Conservation (phyloP, 768 basidiomycete genomes). For the Boletus patriciae region DNA sequence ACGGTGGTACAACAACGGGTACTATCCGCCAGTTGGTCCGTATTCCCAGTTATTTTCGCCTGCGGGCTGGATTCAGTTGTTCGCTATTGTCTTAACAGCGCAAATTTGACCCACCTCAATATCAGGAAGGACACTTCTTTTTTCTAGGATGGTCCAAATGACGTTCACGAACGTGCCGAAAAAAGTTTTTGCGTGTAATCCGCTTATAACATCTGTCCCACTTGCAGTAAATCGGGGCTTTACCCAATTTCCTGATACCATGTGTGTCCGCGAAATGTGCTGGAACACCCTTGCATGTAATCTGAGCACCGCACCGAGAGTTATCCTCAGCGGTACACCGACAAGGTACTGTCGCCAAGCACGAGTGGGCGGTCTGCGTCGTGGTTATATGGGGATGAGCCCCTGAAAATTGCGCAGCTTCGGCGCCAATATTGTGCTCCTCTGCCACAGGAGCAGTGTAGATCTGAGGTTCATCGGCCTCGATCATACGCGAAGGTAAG, state of each 20-base stretch:
- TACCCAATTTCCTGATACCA: not conserved
- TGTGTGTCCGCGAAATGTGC: not conserved
- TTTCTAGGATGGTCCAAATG: not conserved
- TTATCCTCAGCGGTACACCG: not conserved
- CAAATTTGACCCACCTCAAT: not conserved
- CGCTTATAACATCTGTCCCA: not conserved
- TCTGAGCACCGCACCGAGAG: not conserved
- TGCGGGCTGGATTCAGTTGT: not conserved
- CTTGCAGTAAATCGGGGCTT: accelerated
- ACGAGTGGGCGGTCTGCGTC: not conserved
- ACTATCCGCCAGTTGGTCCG: too few relatives aligned
- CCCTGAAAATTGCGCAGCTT: too few relatives aligned
- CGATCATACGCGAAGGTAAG: too few relatives aligned
- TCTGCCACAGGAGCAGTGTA: too few relatives aligned
- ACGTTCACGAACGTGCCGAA: not conserved
- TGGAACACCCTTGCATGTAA: not conserved
- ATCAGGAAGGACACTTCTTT: not conserved
- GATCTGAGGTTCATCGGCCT: too few relatives aligned
- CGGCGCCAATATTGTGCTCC: too few relatives aligned
- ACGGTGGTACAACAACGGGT: too few relatives aligned
- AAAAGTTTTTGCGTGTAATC: not conserved
- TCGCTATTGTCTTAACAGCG: not conserved
- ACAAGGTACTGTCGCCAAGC: not conserved
- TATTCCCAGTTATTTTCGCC: too few relatives aligned
- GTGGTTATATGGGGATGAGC: too few relatives aligned